A percentile compares a stretch with the other conserved stretches of the same genome.
Conservation (phyloP, 1,284 basidiomycete genomes). For the Cryptococcus maquisensis region DNA sequence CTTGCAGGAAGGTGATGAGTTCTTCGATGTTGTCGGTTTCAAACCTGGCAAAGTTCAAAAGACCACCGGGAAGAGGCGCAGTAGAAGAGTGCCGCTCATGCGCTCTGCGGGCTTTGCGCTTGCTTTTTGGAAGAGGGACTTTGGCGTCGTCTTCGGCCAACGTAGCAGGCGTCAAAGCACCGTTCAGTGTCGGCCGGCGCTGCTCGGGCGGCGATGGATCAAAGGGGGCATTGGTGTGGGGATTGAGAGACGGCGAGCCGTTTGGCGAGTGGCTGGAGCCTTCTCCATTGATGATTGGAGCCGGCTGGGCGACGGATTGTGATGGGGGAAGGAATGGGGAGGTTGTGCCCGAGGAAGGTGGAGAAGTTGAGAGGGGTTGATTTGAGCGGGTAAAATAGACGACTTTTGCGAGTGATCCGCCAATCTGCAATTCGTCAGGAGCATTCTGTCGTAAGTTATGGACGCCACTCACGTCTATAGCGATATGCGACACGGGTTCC, state of each 20-base stretch:
- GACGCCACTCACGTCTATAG: conserved; percentile 74
- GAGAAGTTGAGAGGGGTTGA: conserved; percentile 32
- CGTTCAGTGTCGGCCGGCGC: conserved; percentile 55
- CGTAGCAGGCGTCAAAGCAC: conserved; percentile 72
- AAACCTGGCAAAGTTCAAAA: conserved; percentile 96
- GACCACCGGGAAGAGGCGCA: conserved; percentile 88
- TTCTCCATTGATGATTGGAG: conserved; percentile 8
- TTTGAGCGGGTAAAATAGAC: conserved; percentile 95
- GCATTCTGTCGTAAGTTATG: too few species aligned
- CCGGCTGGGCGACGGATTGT: conserved; percentile 28
- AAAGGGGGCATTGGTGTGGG: conserved; percentile 20
- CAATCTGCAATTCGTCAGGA: conserved; percentile 60
- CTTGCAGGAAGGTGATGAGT: conserved; percentile 82
- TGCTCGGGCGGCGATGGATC: conserved; percentile 44
- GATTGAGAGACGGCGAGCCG: conserved; percentile 18
- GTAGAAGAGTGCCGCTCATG: conserved; percentile 58
- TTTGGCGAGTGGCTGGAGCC: conserved; percentile 6
- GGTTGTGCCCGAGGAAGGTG: conserved; percentile 39
- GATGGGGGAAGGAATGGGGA: conserved; percentile 40
- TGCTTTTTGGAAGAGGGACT: background rate
- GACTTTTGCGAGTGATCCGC: conserved; percentile 95
- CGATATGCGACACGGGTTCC: conserved; percentile 93
- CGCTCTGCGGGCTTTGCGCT: background rate
- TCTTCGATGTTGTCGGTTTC: conserved; percentile 85
- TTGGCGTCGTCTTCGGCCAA: conserved; percentile 15